phyloP scores from a whole-genome alignment of 148 eudicot species.

The Persicaria maculosa region DNA sequence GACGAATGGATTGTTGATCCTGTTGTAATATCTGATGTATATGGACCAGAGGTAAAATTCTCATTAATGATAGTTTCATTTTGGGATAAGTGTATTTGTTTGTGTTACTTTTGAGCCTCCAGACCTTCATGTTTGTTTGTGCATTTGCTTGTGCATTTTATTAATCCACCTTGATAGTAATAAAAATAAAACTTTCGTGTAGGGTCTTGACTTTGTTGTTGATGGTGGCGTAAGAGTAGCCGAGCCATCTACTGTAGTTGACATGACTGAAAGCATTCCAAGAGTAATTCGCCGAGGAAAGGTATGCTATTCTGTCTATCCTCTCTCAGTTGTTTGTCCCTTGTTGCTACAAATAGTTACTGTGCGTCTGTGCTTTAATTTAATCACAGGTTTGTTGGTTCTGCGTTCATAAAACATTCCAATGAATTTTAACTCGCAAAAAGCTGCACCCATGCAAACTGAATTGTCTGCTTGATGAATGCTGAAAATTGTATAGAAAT shows the following conservation, averaged over 20 bases:
- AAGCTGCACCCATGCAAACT: too few relatives aligned
- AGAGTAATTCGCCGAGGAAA: conserved; percentile 62
- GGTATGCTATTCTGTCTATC: conserved; percentile 29
- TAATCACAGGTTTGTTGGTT: not conserved
- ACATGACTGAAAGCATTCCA: conserved; percentile 70
- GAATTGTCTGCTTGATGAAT: too few relatives aligned
- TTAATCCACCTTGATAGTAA: not conserved
- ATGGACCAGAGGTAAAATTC: conserved; percentile 65
- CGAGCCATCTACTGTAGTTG: conserved; percentile 89
- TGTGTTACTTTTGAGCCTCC: not conserved
- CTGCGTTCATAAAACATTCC: not conserved
- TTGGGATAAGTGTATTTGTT: not conserved
- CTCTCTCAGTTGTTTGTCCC: not conserved
- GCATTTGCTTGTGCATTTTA: not conserved
- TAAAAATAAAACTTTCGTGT: conserved; percentile 4
- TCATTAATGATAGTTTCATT: not conserved
- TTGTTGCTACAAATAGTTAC: not conserved
- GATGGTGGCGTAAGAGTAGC: conserved; percentile 87
- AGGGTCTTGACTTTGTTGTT: conserved; percentile 91
- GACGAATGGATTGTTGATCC: conserved; percentile 86
- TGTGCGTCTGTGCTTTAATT: not conserved
- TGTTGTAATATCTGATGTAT: conserved; percentile 68
- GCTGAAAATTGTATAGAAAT: too few relatives aligned
- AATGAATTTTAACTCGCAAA: too few relatives aligned
- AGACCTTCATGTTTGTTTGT: not conserved